Percentiles rank a stretch among this genome's conserved stretches.
Conservation (phyloP, 1,284 basidiomycete species). For the Trametes pubescens region DNA sequence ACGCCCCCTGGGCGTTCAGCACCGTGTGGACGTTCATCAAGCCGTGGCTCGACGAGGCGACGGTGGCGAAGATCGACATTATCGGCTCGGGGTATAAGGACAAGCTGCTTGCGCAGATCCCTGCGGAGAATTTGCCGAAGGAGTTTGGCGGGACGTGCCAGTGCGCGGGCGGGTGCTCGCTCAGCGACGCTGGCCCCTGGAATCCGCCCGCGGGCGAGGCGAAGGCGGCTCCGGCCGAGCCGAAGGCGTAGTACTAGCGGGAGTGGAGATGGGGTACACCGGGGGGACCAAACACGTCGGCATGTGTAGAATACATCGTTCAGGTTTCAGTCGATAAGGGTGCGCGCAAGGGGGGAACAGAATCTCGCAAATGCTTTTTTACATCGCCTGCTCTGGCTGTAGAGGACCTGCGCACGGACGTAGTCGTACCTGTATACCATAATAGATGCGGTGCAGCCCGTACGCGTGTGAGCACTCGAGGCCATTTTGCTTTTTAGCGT, state of each 20-base stretch:
- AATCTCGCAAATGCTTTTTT: slow-evolving; percentile 12
- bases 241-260: not conserved
- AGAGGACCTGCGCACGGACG: slow-evolving; percentile 7
- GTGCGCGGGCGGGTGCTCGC: slow-evolving; percentile 84
- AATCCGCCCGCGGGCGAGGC: slow-evolving; percentile 49
- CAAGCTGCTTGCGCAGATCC: slow-evolving; percentile 82
- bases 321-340: not conserved
- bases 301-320: slow-evolving; percentile 21
- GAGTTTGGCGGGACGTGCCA: slow-evolving; percentile 88
- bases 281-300: not conserved
- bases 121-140: slow-evolving; percentile 82
- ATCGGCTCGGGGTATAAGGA: slow-evolving; percentile 73
- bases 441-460: slow-evolving; percentile 18
- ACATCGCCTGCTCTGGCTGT: not conserved
- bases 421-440: slow-evolving; percentile 30
- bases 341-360: slow-evolving; percentile 3
- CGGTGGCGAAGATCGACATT: slow-evolving; percentile 92
- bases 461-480: not conserved
- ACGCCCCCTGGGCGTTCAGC: slow-evolving; percentile 92
- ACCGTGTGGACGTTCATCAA: slow-evolving; percentile 92
- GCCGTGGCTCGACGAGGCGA: slow-evolving; percentile 95
- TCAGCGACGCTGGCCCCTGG: slow-evolving; percentile 96
- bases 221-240: slow-evolving; percentile 5
- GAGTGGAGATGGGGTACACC: not conserved
- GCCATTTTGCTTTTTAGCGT: not conserved